Evolutionary conservation across 345 rosid genomes (phyloP).

Genomic region (Eucalyptus regnans): DNA sequence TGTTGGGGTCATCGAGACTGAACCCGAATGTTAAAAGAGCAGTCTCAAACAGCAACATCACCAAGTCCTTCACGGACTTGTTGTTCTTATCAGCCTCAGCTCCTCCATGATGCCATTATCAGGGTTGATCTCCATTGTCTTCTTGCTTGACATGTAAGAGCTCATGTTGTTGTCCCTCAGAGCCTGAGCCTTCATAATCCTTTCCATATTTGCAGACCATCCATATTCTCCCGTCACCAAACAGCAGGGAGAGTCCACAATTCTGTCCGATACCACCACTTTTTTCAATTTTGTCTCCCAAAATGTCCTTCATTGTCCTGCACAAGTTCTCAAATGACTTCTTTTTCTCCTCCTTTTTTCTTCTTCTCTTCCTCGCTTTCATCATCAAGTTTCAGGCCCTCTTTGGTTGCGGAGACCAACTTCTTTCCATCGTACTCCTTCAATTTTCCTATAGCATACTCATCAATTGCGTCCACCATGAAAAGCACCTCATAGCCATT

Average conservation of each 20-base stretch:
- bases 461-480: constrained; percentile 34
- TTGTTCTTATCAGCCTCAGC: constrained; percentile 37
- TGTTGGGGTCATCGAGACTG: constrained; percentile 33
- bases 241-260: constrained; percentile 36
- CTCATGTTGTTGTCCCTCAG: constrained; percentile 33
- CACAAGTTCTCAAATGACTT: constrained; percentile 30
- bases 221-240: constrained; percentile 37
- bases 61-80: constrained; percentile 29
- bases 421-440: constrained; percentile 38
- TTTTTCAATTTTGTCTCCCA: constrained; percentile 31
- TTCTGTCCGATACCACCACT: constrained; percentile 28
- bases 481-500: constrained; percentile 27
- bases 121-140: neutral
- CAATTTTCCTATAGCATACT: constrained; percentile 30
- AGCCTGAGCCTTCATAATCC: constrained; percentile 39
- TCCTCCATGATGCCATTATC: constrained; percentile 33
- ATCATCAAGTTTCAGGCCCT: constrained; percentile 27
- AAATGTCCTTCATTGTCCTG: constrained; percentile 26
- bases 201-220: constrained; percentile 36
- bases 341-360: constrained; percentile 23
- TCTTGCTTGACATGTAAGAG: constrained; percentile 42
- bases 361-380: constrained; percentile 35
- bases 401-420: constrained; percentile 33
- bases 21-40: constrained; percentile 29
- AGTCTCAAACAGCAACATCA: constrained; percentile 26